Evolutionary conservation across 106 monocot species (phyloP), one percentile per base, ranked within the genome.

Genomic region (Dioscorea zingiberensis): DNA sequence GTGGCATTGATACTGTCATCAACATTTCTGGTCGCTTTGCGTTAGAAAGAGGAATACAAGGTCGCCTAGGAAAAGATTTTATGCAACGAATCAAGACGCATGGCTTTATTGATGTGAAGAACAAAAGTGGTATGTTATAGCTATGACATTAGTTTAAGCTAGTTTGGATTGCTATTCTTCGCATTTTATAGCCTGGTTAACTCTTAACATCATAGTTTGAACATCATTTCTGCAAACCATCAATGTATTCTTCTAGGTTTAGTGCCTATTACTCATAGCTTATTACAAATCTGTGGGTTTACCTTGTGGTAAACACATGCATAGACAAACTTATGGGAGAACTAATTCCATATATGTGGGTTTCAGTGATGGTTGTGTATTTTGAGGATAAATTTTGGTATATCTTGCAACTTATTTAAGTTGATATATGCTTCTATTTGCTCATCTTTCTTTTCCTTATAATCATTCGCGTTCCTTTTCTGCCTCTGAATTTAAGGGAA

Each of bases 1-100:
- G 64, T 65, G 90, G 87, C 72, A 68, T 90, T 18, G 54, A 21
- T 58, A 32, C 27, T 26, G 78, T 89, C 48, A 59, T 94, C 59
- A 90, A 94, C 75, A 68, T 87, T 56, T 94, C 94, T 78, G 90
- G 90, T 21, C 84, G 94, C n/a, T 90, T 90, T 76, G 81, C 69
- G 44, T 64, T 94, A 44, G 63, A 82, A 51, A 76, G 76, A 69
- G 94, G 90, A 19, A 84, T 90, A 67, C 72, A 81, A 72, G 73
- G 68, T 23, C 81, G 82, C 18, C 44, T 94, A 25, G 90, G 94
- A 13, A 82, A 82, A 68, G 80, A 79, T 6, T 94, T 84, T 44
- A 68, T 90, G 70, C 63, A 84, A 56, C 79, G 69, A 73, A 84
- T 90, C 27, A 81, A 78, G 49, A 74, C 60, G 79, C 78, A 95